A percentile compares a stretch with the other conserved stretches of the same genome.
Evolutionary conservation across 164 flowering plant genomes (phyloP).

Genomic region (Berberis vulgaris): DNA sequence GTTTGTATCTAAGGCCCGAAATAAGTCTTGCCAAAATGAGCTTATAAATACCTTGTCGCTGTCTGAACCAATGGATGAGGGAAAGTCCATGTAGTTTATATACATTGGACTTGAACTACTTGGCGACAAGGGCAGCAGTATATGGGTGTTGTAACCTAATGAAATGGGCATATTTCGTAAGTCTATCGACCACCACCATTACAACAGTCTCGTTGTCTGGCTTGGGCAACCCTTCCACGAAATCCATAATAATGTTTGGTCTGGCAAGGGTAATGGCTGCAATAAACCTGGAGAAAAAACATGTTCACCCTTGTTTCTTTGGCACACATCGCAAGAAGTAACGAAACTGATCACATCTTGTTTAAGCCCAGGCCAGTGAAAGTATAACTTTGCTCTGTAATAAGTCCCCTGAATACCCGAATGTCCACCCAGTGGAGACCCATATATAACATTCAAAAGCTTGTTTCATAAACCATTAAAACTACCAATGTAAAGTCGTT

Average conservation of each 20-base stretch:
- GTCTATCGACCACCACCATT: background rate
- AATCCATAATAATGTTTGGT: constrained; percentile 10
- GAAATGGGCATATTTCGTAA: background rate
- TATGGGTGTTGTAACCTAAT: background rate
- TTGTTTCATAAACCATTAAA: background rate
- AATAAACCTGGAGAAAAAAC: background rate
- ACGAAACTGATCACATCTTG: background rate
- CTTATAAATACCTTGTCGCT: background rate
- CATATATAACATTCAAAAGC: background rate
- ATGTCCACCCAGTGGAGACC: background rate
- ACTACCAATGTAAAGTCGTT: background rate
- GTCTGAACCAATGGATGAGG: background rate
- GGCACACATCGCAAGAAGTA: background rate
- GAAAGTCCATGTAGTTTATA: background rate
- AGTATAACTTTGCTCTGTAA: background rate
- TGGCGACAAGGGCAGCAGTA: background rate
- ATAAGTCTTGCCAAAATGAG: background rate
- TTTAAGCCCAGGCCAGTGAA: background rate
- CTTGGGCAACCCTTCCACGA: background rate
- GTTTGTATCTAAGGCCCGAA: background rate
- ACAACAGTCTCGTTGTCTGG: background rate
- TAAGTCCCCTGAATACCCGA: background rate
- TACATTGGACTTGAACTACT: background rate
- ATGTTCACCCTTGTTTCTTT: background rate
- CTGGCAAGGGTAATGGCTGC: constrained; percentile 4